Evolutionary conservation across 106 monocot species (phyloP).

Genomic region (Acanthochlamys bracteata): DNA sequence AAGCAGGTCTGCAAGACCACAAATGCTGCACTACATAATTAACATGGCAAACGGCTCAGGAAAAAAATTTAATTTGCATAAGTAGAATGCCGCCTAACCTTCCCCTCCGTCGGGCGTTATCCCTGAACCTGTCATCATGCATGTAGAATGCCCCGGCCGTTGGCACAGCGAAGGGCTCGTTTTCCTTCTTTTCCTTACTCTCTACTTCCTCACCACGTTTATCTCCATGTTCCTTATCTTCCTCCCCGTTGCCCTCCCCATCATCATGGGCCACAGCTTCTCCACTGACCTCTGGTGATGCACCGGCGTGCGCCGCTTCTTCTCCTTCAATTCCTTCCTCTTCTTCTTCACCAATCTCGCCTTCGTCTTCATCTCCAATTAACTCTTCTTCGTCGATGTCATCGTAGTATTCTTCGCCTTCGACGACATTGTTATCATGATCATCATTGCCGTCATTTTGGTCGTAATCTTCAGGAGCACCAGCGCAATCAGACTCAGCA

Average conservation of each 20-base stretch:
- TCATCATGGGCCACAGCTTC: background rate
- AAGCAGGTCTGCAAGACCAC: too few relatives aligned
- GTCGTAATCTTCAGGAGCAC: conserved; percentile 51
- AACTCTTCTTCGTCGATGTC: conserved; percentile 10
- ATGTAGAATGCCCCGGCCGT: conserved; percentile 83
- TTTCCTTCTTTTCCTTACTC: conserved; percentile 63
- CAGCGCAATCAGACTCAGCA: conserved; percentile 55
- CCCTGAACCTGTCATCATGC: conserved; percentile 83
- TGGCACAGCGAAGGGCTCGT: conserved; percentile 66
- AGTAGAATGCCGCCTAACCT: conserved; percentile 14
- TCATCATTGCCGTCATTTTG: too few relatives aligned
- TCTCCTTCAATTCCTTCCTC: too few relatives aligned
- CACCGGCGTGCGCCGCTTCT: too few relatives aligned
- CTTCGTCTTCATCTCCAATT: conserved; percentile 1
- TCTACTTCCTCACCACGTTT: background rate
- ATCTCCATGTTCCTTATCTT: background rate
- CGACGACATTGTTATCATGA: too few relatives aligned
- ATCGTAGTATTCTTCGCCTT: conserved; percentile 30
- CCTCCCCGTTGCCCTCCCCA: background rate
- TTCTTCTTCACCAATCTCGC: background rate
- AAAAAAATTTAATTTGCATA: too few relatives aligned
- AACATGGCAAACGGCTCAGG: too few relatives aligned
- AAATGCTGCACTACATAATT: too few relatives aligned
- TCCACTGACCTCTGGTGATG: too few relatives aligned
- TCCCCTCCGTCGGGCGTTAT: conserved; percentile 43